Evolutionary conservation across 768 basidiomycete genomes (phyloP).

Genomic region (Candolleomyces eurysporus): DNA sequence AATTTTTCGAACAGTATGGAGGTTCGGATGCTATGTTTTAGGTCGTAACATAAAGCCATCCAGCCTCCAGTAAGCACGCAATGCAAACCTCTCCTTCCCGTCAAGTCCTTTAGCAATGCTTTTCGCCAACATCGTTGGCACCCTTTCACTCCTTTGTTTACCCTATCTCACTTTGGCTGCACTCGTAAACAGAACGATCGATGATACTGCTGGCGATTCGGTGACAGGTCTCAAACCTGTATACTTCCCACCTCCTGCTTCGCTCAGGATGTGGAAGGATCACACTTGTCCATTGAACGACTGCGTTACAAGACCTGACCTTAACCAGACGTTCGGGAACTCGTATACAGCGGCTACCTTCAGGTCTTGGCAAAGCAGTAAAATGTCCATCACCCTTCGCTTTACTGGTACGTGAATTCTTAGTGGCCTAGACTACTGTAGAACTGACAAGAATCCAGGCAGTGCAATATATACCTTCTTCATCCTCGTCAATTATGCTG

Average conservation of each 20-base stretch:
- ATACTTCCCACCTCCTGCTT: constrained; percentile 19
- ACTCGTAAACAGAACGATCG: constrained; percentile 31
- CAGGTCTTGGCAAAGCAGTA: constrained; percentile 15
- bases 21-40: too few relatives aligned
- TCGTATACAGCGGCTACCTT: constrained; percentile 34
- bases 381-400: constrained; percentile 22
- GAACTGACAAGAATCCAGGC: constrained; percentile 17
- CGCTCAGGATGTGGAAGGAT: constrained; percentile 21
- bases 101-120: too few relatives aligned
- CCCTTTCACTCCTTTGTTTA: too few relatives aligned
- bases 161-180: constrained; percentile 4
- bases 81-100: too few relatives aligned
- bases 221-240: constrained; percentile 20
- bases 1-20: too few relatives aligned
- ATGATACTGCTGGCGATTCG: constrained; percentile 31
- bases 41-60: too few relatives aligned
- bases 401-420: constrained; percentile 21
- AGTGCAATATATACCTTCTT: constrained; percentile 38
- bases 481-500: constrained; percentile 31
- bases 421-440: neutral
- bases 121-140: too few relatives aligned
- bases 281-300: constrained; percentile 12
- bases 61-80: too few relatives aligned
- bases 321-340: constrained; percentile 16
- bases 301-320: constrained; percentile 22